Base-by-base conservation (phyloP, 179 eudicot species). In the Corrigiola litoralis region DNA sequence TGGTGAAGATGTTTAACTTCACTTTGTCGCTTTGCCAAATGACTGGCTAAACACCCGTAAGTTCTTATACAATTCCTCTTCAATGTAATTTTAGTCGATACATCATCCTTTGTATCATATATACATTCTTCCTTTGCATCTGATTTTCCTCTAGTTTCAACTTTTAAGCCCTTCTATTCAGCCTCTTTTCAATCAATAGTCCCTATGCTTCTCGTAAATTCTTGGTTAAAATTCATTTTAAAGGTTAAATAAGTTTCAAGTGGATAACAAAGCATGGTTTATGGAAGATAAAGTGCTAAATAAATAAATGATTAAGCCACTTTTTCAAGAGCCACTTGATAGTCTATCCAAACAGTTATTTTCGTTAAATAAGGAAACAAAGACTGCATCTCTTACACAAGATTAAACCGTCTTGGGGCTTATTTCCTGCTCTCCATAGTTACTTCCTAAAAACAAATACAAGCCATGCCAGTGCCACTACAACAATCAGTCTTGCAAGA, bases 161-260 rank as follows among this genome's bases (percentile, higher is more conserved):
- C 85, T 82, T 85, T 66, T 21, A 85, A 85, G 83, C 75, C 83
- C 87, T 80, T 85, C 81, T 57, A 21, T 50, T 34, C 48, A 52
- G 38, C 36, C 36, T 45, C 31, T n/a, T 75, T 47, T 52, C 69
- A 70, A 63, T 13, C 28, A 33, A 16, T 16, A 49, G 44, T 59
- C 51, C 16, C 31, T 16, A 66, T 18, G 21, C 52, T 33, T 63
- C 31, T 34, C 25, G 29, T 38, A n/a, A 25, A 25, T 38, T 9
- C 24, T 40, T 21, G 13, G 16, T 32, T 45, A 20, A 13, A 49
- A 2, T 21, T n/a, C 20, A 61, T 14, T 50, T 36, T 20, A 48
- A 47, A 14, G 48, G 36, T 51, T 50, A 49, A 25, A 38, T 33
- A 23, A 33, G 10, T 57, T 48, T 48, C 48, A 36, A 46, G 41